Base-by-base conservation (phyloP, 78 protist genomes). In the Dictyostelium intermedium region DNA sequence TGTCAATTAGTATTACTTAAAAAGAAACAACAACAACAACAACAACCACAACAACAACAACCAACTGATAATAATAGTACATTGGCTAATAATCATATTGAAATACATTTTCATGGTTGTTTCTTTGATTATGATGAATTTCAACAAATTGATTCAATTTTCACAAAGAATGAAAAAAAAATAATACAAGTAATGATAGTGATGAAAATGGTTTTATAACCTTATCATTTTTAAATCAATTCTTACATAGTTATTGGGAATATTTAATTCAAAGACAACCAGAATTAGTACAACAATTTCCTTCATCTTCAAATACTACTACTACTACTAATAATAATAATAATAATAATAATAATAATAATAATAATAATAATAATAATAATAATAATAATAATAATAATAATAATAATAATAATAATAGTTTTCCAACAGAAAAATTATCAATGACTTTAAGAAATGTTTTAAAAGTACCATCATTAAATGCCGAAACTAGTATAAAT, bases 41-140 rank as follows among this genome's bases (percentile, higher is more conserved):
- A 61, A 3, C 56, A 37, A 23, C 34, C 53, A 74, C 60, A 85
- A 25, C 34, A 73, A 74, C 39, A 85, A 25, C 5, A 35, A 30
- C n/a, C n/a, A 47, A 23, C 6, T 27, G 50, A 11, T 79, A 18
- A 25, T 20, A 41, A 23, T 41, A 39, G 0, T 0, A n/a, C 53
- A 2, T 11, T 20, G 41, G 56, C 47, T 0, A 53, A 47, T 11
- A 66, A 80, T 32, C 20, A 63, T 8, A 10, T 63, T 63, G 30
- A n/a, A 60, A 1, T 63, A 4, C 92, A 85, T 85, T 53, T 77
- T 13, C 92, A 85, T 77, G 84, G 84, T 25, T 85, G 92, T 76
- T 23, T 85, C 0, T 85, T 76, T 77, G 92, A 85, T 63, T 23
- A 10, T 18, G 84, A 73, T 23, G 92, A 85, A n/a, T 73, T 77